Evolutionary conservation across 1,284 basidiomycete genomes (phyloP).

Genomic region (Inonotus hispidus): DNA sequence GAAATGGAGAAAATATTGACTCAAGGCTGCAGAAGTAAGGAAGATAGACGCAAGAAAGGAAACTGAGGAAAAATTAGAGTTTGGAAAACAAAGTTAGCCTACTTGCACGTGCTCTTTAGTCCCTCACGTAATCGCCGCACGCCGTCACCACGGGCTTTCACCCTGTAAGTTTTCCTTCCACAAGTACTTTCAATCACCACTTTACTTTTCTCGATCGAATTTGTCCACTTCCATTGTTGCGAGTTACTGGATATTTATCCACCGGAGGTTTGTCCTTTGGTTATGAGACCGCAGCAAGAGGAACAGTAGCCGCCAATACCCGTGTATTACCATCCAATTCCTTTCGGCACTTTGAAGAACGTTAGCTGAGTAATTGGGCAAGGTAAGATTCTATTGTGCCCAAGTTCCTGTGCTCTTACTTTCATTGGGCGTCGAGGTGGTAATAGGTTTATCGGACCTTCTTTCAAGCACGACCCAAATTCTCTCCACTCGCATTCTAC

Average conservation of each 20-base stretch:
- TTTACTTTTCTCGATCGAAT: background rate
- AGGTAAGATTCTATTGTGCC: background rate
- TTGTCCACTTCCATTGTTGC: background rate
- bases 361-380: background rate
- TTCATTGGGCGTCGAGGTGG: too few relatives aligned
- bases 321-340: background rate
- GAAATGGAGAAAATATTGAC: background rate
- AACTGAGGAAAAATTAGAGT: background rate
- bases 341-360: background rate
- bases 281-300: too few relatives aligned
- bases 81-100: background rate
- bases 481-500: too few relatives aligned
- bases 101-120: background rate
- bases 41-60: background rate
- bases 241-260: too few relatives aligned
- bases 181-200: too few relatives aligned
- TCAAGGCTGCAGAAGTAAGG: background rate
- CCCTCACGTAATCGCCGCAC: background rate
- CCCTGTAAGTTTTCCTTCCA: background rate
- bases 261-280: too few relatives aligned
- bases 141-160: background rate
- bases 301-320: background rate
- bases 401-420: too few relatives aligned
- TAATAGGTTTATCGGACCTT: too few relatives aligned
- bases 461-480: too few relatives aligned